Conservation (phyloP, 768 basidiomycete genomes). For the Antrodiella citrinella region DNA sequence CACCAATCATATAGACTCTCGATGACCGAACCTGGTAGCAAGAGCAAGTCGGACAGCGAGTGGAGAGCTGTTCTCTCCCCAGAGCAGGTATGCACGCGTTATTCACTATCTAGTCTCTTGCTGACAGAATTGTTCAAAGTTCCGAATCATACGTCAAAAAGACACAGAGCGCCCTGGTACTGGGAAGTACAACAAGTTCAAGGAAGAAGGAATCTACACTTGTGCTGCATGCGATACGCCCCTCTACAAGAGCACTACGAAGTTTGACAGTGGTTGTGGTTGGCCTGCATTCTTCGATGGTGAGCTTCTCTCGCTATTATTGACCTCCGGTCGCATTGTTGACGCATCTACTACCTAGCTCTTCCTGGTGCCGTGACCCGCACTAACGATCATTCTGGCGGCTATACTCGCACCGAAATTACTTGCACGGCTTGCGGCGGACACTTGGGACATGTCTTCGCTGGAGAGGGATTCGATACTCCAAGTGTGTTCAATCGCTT, state of each 20-base stretch:
- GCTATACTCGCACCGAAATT: conserved; percentile 76
- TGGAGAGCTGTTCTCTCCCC: conserved; percentile 78
- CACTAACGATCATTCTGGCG: conserved; percentile 62
- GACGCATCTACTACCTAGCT: too few relatives aligned
- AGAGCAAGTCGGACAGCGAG: conserved; percentile 58
- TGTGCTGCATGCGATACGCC: conserved; percentile 80
- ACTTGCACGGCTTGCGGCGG: conserved; percentile 87
- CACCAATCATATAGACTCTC: neutral
- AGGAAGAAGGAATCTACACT: conserved; percentile 57
- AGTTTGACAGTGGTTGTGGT: conserved; percentile 89
- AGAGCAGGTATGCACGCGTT: conserved; percentile 52
- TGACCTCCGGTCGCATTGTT: too few relatives aligned
- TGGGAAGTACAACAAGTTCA: conserved; percentile 72
- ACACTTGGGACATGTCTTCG: conserved; percentile 93
- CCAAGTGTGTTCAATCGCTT: conserved; percentile 47
- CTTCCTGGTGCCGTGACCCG: conserved; percentile 82
- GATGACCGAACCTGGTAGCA: neutral
- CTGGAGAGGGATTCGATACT: conserved; percentile 76
- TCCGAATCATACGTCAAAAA: conserved; percentile 77
- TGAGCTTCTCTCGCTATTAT: too few relatives aligned
- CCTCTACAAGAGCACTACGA: conserved; percentile 82
- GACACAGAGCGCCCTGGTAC: conserved; percentile 77
- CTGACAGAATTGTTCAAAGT: conserved; percentile 36
- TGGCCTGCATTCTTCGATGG: conserved; percentile 98
- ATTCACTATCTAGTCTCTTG: neutral